Percentiles rank a stretch among this genome's conserved stretches.
These are phyloP conservation scores for Colletotrichum godetiae DNA, from an alignment of 2,329 filamentous ascomycete species.

Conservation along the genomic window DNA sequence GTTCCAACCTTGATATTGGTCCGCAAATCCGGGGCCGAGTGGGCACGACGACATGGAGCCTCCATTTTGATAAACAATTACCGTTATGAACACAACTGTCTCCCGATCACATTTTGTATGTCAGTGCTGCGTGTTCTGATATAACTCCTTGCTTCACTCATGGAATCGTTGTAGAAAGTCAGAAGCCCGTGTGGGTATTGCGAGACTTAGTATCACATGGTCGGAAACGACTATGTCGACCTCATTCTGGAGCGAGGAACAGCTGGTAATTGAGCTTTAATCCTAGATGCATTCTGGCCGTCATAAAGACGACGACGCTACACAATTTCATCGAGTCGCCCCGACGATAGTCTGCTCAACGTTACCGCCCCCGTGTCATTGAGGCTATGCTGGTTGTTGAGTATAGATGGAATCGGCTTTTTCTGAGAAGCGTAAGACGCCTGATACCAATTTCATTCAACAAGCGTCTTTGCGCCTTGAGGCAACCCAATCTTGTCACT, in stretches of 20 bases:
- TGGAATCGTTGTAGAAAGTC: background rate
- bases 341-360: background rate
- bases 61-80: constrained; percentile 19
- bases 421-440: background rate
- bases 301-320: background rate
- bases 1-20: constrained; percentile 17
- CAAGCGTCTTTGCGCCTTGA: background rate
- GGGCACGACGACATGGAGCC: constrained; percentile 20
- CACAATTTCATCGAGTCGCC: no score
- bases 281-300: background rate
- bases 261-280: background rate
- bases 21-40: constrained; percentile 31
- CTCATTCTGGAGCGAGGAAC: background rate
- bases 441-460: background rate
- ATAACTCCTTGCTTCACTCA: background rate
- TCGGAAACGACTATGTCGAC: background rate
- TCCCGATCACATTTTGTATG: background rate
- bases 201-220: background rate
- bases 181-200: background rate
- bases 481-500: background rate
- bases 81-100: constrained; percentile 10
- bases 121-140: background rate
- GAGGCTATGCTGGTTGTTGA: background rate
- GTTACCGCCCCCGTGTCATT: background rate
- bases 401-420: background rate